Base-by-base conservation (phyloP, 192 early-diverging fungal genomes). In the Paraglomus occultum region DNA sequence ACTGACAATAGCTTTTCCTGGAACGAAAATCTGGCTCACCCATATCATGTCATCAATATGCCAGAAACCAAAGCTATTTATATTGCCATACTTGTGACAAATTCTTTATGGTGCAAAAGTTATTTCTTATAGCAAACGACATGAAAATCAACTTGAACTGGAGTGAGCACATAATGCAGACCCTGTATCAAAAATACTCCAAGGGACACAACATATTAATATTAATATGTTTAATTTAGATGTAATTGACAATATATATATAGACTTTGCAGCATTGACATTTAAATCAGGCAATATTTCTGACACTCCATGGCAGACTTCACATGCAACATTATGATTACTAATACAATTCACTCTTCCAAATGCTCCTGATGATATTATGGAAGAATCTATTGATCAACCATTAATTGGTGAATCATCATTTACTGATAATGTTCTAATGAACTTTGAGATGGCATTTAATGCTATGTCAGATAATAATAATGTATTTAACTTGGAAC, bases 161-260 rank as follows among this genome's bases (percentile, higher is more conserved):
- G 31, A 31, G 31, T 3, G 3, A 31, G 31, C 31, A 31, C 31
- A 31, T 31, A 1, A 31, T 31, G 14, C 31, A 31, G 31, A 31
- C 31, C 31, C 31, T 31, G 31, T 31, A 3, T 31, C 31, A 31
- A 31, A 31, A 31, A 31, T 31, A 31, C 31, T 31, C 31, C 31
- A 31, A 31, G 31, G 31, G 31, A 31, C 31, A 31, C 31, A 31
- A 31, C n/a, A n/a, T n/a, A n/a, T n/a, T n/a, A n/a, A n/a, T n/a
- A n/a, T n/a, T n/a, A 61, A 61, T 40, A 45, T 61, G 18, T 61
- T 12, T 15, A 61, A 61, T 43, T 12, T 61, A 2, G 40, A 7
- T 6, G 59, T 44, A 14, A 61, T 61, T 61, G 40, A 61, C 14
- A 61, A 61, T 5, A 61, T 60, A 14, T n/a, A n/a, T n/a, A n/a